Conservation (phyloP, 2,329 filamentous ascomycete genomes). For the Xylaria sp. region DNA sequence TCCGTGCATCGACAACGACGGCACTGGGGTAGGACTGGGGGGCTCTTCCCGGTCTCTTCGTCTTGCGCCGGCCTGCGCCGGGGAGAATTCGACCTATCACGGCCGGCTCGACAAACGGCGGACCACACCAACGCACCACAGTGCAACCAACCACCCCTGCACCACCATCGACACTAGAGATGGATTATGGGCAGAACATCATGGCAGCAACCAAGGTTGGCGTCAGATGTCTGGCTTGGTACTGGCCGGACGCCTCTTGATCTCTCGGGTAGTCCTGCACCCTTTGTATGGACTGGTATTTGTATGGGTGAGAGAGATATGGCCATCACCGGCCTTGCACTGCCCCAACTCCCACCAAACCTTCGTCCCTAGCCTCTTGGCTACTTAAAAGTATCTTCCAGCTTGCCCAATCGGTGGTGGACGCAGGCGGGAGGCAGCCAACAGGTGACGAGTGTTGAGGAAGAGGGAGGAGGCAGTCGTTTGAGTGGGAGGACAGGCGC, state of each 20-base stretch:
- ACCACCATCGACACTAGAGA: slow-evolving; percentile 14
- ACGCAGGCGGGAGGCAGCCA: slow-evolving; percentile 27
- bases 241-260: slow-evolving; percentile 1
- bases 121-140: slow-evolving; percentile 25
- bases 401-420: slow-evolving; percentile 24
- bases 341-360: slow-evolving; percentile 21
- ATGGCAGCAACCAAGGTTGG: neutral
- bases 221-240: slow-evolving; percentile 12
- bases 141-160: slow-evolving; percentile 24
- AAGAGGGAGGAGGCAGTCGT: neutral
- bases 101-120: slow-evolving; percentile 3
- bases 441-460: neutral
- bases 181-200: slow-evolving; percentile 13
- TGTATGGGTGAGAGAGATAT: neutral
- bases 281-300: neutral
- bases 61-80: slow-evolving; percentile 17
- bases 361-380: slow-evolving; percentile 25
- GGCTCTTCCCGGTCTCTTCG: slow-evolving; percentile 1
- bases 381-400: slow-evolving; percentile 5
- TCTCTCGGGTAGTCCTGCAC: slow-evolving; percentile 4
- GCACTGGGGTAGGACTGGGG: neutral
- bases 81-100: slow-evolving; percentile 25
- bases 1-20: slow-evolving; percentile 8
- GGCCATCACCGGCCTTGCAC: slow-evolving; percentile 25
- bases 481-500: neutral